Conservation (phyloP, 805 yeast species). For the Spathaspora gorwiae region DNA sequence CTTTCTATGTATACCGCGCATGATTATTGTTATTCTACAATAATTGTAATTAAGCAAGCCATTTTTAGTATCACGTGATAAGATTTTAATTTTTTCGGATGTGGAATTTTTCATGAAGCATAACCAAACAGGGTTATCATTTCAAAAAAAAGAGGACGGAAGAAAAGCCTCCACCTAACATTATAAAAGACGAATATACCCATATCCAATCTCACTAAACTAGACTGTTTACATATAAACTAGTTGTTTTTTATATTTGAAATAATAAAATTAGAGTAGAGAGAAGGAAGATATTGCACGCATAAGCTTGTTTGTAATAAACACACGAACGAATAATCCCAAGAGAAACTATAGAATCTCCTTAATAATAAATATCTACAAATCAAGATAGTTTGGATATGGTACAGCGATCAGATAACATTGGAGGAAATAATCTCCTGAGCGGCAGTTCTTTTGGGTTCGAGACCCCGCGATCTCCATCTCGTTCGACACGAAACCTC, state of each 20-base stretch:
- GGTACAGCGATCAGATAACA: neutral
- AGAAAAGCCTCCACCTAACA: too few species aligned
- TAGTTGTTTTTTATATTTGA: neutral
- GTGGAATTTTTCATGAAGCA: too few species aligned
- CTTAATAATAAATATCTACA: neutral
- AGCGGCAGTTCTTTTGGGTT: slow-evolving; percentile 11
- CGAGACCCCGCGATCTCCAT: slow-evolving; percentile 40
- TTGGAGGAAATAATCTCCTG: neutral
- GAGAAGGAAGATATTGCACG: neutral
- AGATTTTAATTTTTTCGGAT: too few species aligned
- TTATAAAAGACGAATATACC: too few species aligned
- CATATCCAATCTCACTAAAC: too few species aligned
- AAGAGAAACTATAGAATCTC: neutral
- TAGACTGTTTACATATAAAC: too few species aligned
- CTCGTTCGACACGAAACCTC: slow-evolving; percentile 34
- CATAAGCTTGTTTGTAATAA: neutral
- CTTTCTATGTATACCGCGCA: too few species aligned
- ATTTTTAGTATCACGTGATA: too few species aligned
- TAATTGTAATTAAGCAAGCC: too few species aligned
- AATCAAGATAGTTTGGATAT: neutral
- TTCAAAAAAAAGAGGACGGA: too few species aligned
- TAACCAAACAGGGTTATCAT: too few species aligned
- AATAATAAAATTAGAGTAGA: neutral
- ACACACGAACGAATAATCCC: neutral
- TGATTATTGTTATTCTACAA: too few species aligned